Evolutionary conservation across 352 stramenopile genomes (phyloP).

Genomic region (Vaucheria bursata): DNA sequence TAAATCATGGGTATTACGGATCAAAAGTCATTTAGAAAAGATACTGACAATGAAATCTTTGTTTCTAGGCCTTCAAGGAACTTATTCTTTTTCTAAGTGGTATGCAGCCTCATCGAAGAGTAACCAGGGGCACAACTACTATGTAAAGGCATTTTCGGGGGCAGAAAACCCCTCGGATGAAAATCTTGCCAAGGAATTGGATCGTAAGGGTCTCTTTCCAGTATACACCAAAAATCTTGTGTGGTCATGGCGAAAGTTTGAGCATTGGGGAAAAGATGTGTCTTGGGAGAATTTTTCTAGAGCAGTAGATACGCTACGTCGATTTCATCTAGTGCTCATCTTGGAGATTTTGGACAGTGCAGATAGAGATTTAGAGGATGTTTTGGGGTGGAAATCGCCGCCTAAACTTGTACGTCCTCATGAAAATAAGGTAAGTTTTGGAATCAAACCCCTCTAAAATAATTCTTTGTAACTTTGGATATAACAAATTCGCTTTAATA

Average conservation of each 20-base stretch:
- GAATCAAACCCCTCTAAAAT: too few relatives aligned
- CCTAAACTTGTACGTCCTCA: constrained; percentile 14
- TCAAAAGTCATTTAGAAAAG: too few relatives aligned
- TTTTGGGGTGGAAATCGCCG: constrained; percentile 33
- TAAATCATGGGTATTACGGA: too few relatives aligned
- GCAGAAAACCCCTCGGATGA: constrained; percentile 12
- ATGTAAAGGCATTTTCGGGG: constrained; percentile 46
- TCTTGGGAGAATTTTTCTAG: constrained; percentile 31
- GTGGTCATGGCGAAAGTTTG: constrained; percentile 37
- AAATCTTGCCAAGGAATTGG: not conserved
- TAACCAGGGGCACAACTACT: constrained; percentile 46
- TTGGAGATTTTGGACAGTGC: constrained; percentile 36
- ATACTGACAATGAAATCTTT: too few relatives aligned
- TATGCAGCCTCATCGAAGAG: constrained; percentile 10
- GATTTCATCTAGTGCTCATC: constrained; percentile 44
- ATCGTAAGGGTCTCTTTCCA: constrained; percentile 5
- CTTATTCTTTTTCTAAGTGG: too few relatives aligned
- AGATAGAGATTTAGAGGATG: constrained; percentile 22
- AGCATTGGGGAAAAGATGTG: constrained; percentile 12
- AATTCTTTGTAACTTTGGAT: too few relatives aligned
- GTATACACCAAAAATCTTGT: constrained; percentile 10
- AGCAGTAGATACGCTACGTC: constrained; percentile 27
- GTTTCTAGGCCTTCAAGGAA: too few relatives aligned
- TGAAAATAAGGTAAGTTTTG: constrained; percentile 25
- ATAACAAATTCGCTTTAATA: too few relatives aligned